Evolutionary conservation across 352 stramenopile genomes (phyloP).

Genomic region (Blastocystis hominis): DNA sequence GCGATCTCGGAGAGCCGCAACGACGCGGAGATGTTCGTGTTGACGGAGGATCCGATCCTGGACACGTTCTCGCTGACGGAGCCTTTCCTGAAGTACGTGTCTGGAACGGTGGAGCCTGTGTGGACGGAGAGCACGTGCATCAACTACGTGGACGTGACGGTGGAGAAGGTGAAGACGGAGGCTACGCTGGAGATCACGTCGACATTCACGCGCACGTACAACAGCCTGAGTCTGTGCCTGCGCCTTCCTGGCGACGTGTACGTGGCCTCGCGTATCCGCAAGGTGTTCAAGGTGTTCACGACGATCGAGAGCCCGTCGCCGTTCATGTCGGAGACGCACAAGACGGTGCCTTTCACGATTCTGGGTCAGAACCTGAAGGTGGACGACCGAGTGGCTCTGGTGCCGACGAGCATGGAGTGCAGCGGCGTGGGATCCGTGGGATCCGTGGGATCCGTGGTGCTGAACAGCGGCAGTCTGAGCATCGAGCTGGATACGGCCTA

Average conservation of each 20-base stretch:
- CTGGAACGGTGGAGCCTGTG: background rate
- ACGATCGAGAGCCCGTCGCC: constrained; percentile 24
- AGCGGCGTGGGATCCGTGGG: background rate
- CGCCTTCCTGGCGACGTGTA: constrained; percentile 17
- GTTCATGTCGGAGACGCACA: constrained; percentile 15
- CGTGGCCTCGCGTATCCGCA: constrained; percentile 35
- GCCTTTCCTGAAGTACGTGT: constrained; percentile 12
- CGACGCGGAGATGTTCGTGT: constrained; percentile 46
- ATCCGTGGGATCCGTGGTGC: background rate
- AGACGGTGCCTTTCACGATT: constrained; percentile 5
- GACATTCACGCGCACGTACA: constrained; percentile 12
- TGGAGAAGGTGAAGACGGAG: background rate
- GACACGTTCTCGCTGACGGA: background rate
- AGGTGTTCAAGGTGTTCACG: constrained; percentile 57
- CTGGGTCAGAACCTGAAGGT: constrained; percentile 57
- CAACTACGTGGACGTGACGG: background rate
- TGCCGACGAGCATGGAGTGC: background rate
- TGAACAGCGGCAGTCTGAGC: constrained; percentile 36
- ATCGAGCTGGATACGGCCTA: background rate
- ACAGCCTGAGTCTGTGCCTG: constrained; percentile 36
- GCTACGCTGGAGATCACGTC: background rate
- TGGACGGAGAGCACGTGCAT: constrained; percentile 24
- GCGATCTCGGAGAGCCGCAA: background rate
- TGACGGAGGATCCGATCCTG: background rate
- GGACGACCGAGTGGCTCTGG: constrained; percentile 25